phyloP scores from a whole-genome alignment of 192 early-diverging fungal genomes.

The Entomortierella beljakovae region DNA sequence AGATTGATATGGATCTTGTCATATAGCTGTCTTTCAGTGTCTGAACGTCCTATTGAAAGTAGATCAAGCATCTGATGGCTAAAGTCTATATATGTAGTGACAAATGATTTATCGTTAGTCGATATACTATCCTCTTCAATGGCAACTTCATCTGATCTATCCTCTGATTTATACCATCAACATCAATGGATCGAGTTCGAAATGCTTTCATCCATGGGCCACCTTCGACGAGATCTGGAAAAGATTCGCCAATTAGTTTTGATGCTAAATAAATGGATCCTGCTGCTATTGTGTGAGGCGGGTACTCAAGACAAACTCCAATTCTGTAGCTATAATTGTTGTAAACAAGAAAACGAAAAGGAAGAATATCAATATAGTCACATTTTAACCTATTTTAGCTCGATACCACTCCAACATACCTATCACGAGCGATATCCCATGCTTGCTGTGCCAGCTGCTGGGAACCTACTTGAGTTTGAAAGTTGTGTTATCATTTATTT shows the following conservation, averaged over 20 bases:
- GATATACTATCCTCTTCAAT: no score
- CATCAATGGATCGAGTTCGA: slow-evolving; percentile 62
- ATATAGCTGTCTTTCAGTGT: slow-evolving; percentile 46
- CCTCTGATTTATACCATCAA: slow-evolving; percentile 60
- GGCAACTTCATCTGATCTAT: no score
- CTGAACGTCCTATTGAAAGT: slow-evolving; percentile 54
- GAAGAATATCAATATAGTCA: background rate
- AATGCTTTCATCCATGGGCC: slow-evolving; percentile 63
- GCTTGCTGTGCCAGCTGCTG: slow-evolving; percentile 61
- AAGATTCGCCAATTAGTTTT: slow-evolving; percentile 54
- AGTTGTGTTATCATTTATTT: background rate
- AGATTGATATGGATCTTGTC: slow-evolving; percentile 62
- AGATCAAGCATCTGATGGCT: slow-evolving; percentile 65
- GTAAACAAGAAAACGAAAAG: background rate
- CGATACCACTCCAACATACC: slow-evolving; percentile 27
- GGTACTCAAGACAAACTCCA: slow-evolving; percentile 68
- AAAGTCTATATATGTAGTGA: slow-evolving; percentile 57
- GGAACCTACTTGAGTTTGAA: slow-evolving; percentile 34
- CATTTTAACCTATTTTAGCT: no score
- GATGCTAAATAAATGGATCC: slow-evolving; percentile 71
- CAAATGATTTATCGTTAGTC: no score
- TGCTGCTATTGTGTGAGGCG: slow-evolving; percentile 71
- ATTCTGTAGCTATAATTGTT: slow-evolving; percentile 61
- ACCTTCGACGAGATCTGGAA: slow-evolving; percentile 39
- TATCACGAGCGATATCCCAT: slow-evolving; percentile 60